These are phyloP conservation scores for Neurospora pannonica DNA, from an alignment of 495 filamentous ascomycete genomes.

Conservation along the genomic window DNA sequence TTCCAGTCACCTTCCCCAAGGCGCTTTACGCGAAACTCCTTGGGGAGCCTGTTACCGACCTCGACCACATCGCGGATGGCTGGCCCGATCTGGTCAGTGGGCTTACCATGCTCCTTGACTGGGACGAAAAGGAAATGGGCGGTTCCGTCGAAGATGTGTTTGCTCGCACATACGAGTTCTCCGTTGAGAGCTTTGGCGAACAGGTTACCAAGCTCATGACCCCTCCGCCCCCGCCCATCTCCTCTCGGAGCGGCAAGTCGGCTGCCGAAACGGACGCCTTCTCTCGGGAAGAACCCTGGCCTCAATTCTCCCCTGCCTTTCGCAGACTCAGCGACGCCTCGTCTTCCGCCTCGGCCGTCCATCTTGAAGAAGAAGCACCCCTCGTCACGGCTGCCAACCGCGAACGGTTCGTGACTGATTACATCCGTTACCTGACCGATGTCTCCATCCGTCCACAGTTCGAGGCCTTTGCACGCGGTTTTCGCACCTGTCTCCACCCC, in stretches of 20 bases:
- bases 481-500: constrained; percentile 62
- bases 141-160: constrained; percentile 77
- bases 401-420: constrained; percentile 71
- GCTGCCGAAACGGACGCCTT: background rate
- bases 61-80: constrained; percentile 72
- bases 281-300: constrained; percentile 22
- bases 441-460: constrained; percentile 69
- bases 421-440: constrained; percentile 75
- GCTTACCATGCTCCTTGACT: constrained; percentile 58
- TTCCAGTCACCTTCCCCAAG: constrained; percentile 79
- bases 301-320: constrained; percentile 23
- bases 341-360: constrained; percentile 18
- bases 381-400: constrained; percentile 71
- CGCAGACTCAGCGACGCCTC: constrained; percentile 2
- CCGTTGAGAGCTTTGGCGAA: constrained; percentile 57
- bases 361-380: constrained; percentile 36
- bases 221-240: background rate
- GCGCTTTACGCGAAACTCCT: constrained; percentile 77
- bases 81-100: constrained; percentile 75
- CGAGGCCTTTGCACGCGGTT: constrained; percentile 72
- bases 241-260: background rate
- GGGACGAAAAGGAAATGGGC: constrained; percentile 49
- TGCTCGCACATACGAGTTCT: constrained; percentile 74
- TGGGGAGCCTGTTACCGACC: constrained; percentile 49
- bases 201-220: constrained; percentile 42